A percentile compares a stretch with the other conserved stretches of the same genome.
Conservation (phyloP, 805 yeast genomes). For the Diddensiella caesifluorescens region DNA sequence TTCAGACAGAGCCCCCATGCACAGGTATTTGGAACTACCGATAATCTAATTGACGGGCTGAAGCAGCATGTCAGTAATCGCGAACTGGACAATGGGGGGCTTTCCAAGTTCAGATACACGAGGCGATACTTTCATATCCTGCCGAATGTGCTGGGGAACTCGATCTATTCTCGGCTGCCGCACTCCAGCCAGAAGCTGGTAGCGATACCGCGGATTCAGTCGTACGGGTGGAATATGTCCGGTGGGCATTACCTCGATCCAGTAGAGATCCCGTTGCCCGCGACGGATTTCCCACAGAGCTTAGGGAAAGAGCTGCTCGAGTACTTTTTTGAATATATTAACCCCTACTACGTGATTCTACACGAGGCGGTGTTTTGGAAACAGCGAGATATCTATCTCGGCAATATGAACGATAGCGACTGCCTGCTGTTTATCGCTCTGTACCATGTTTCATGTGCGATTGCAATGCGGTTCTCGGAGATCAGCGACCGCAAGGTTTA, state of each 20-base stretch:
- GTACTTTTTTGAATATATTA: conserved; percentile 45
- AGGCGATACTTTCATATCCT: conserved; percentile 17
- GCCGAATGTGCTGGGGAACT: conserved; percentile 19
- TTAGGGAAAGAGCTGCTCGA: conserved; percentile 29
- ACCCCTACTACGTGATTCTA: conserved; percentile 48
- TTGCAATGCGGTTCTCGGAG: conserved; percentile 49
- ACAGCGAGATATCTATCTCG: conserved; percentile 37
- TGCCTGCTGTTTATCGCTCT: conserved; percentile 46
- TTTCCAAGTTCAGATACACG: conserved; percentile 17
- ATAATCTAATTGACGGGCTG: neutral
- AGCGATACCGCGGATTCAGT: conserved; percentile 50
- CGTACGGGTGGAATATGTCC: conserved; percentile 62
- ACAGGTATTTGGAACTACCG: too few relatives aligned
- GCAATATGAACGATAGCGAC: conserved; percentile 24
- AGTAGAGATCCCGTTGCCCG: conserved; percentile 26
- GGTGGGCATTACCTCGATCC: conserved; percentile 46
- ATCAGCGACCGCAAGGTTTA: conserved; percentile 25
- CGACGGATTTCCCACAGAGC: conserved; percentile 7
- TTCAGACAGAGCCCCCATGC: too few relatives aligned
- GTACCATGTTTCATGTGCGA: conserved; percentile 44
- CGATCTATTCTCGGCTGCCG: conserved; percentile 15
- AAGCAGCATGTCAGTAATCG: neutral
- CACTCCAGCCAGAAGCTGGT: conserved; percentile 24
- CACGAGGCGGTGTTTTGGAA: conserved; percentile 51
- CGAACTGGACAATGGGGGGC: conserved; percentile 1